These are phyloP conservation scores for Glaciozyma martinii DNA, from an alignment of 768 basidiomycete species.

Conservation along the genomic window DNA sequence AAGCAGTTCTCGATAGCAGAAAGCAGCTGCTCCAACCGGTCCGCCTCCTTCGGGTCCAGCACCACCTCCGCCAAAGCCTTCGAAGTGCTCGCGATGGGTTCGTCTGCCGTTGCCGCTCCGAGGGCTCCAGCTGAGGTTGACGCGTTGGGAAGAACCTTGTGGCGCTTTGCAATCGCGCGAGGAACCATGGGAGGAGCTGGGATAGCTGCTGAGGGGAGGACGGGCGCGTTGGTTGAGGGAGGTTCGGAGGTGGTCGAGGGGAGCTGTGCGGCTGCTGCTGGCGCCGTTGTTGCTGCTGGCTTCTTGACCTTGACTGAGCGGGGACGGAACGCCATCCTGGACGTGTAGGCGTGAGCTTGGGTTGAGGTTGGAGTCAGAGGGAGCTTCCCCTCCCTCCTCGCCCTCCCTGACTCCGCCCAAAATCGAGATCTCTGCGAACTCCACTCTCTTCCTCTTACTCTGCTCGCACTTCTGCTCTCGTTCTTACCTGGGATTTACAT, in stretches of 20 bases:
- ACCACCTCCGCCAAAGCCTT: background rate
- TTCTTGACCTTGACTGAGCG: background rate
- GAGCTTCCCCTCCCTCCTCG: no score
- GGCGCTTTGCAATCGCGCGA: background rate
- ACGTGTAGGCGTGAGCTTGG: no score
- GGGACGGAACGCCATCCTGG: background rate
- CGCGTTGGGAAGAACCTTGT: background rate
- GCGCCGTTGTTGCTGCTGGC: background rate
- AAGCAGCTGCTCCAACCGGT: slow-evolving; percentile 5
- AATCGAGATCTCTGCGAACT: no score
- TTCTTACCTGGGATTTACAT: no score
- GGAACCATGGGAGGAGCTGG: background rate
- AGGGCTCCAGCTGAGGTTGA: background rate
- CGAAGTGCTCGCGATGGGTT: background rate
- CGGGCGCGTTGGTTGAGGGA: background rate
- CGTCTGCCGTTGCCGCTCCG: background rate
- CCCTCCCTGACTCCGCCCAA: no score
- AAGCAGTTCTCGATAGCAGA: background rate
- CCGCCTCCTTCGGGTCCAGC: slow-evolving; percentile 1
- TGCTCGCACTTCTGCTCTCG: no score
- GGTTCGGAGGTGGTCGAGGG: background rate
- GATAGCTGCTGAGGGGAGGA: background rate
- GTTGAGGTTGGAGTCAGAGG: no score
- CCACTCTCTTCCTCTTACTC: no score
- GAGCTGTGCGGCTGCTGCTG: background rate